Evolutionary conservation across 2,329 filamentous ascomycete species (phyloP), one percentile per base, ranked within the genome.

Genomic region (Colletotrichum sp.): DNA sequence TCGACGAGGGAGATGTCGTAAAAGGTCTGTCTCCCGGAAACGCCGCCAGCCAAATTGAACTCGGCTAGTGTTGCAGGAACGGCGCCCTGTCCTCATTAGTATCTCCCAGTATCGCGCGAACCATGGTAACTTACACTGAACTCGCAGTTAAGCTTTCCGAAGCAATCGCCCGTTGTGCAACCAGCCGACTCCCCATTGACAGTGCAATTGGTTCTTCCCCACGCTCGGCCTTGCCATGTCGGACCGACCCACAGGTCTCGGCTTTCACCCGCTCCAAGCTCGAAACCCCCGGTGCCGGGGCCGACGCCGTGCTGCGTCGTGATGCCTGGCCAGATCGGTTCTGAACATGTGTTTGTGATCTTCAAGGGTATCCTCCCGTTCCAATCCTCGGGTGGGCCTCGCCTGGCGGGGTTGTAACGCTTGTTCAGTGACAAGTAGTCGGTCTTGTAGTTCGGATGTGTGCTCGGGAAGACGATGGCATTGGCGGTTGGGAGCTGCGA

Each of bases 1-100:
- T 97, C 95, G 27, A 97, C 95, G 4, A 96, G 88, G 55, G 94
- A 96, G 78, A 97, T 95, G 83, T 97, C 95, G 85, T 96, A 96
- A 83, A 95, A 97, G 12, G 92, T 94, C 81, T 96, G 93, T 75
- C 82, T 84, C 65, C 87, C 86, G 27, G 88, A 87, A 59, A 89
- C 85, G 34, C 93, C 93, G 32, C 93, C 94, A 66, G 92, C 90
- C 19, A 96, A 89, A 71, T 93, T 95, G 84, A 97, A 96, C 82
- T 98, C 95, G 52, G 94, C 95, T 15, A 98, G 89, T 2, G 94
- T 96, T 16, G 92, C 92, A 13, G 95, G 95, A 34, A 92, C 90
- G 72, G 92, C 89, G 22, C 95, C 95, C 93, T 95, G 72, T 32
- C n/a, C 2, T 32, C 4, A 55, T 69, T 61, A 71, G 77, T 62